Evolutionary conservation across 2,329 filamentous ascomycete genomes (phyloP), one percentile per base, ranked within the genome.

Genomic region (Xylaria sp.): DNA sequence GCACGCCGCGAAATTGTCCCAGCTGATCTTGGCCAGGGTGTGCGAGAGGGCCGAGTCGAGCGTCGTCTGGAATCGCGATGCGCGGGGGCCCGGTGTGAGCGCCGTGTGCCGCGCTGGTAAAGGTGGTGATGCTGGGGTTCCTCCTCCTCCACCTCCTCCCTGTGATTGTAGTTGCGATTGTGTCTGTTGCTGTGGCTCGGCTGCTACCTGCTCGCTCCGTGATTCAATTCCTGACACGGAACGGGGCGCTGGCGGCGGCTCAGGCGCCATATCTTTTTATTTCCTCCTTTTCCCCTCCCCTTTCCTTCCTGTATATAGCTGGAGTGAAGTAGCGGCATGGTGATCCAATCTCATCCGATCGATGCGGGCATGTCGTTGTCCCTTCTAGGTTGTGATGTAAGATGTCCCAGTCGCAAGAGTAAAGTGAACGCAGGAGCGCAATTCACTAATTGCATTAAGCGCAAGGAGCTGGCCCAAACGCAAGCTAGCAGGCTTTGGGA

Each of bases 1-100:
- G 75, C 87, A 89, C 1, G 82, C 78, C 2, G 82, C 82, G 68
- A 89, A 84, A 72, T 85, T 86, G 51, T 83, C 79, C 77, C 82
- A 86, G 66, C 77, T 80, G 57, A 89, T 78, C 71, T 84, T 83
- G 67, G 74, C 77, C 33, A 89, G 79, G 2, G 87, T 88, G 68
- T 81, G 82, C 47, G 75, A 67, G 23, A 89, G 80, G 28, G 82
- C 81, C 60, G 79, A 76, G 57, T 79, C 78, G 72, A 87, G 87
- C 35, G 87, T 78, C 57, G 82, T 77, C 55, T 82, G 80, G 61
- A 89, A 81, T 46, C 83, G 81, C 28, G 77, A 69, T 2, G 87
- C 87, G 67, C 87, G 85, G 2, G 83, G 83, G 49, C 87, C 87
- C 0, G 86, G 85, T 0, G 80, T 77, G 45, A 76, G 73, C 33